Percentiles rank a stretch among this genome's conserved stretches.
phyloP scores from a whole-genome alignment of 2,329 filamentous ascomycete genomes.

The Bipolaris gigantea region DNA sequence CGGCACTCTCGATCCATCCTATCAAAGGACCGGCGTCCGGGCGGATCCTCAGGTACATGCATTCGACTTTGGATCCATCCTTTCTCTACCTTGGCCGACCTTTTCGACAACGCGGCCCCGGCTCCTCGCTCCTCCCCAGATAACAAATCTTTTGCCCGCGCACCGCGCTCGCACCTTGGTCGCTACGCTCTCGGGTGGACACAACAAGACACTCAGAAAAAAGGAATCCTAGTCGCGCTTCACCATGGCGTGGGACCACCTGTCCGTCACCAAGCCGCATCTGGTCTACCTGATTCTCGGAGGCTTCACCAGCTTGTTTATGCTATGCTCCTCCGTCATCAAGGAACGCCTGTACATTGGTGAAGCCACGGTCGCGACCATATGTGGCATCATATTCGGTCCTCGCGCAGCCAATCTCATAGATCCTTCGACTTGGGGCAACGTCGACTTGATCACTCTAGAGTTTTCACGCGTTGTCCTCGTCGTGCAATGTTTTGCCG shows the following conservation, averaged over 20 bases:
- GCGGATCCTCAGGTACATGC: slow-evolving; percentile 53
- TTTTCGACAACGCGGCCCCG: slow-evolving; percentile 25
- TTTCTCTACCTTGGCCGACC: slow-evolving; percentile 21
- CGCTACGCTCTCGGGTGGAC: background rate
- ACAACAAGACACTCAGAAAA: slow-evolving; percentile 2
- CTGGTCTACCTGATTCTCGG: slow-evolving; percentile 98
- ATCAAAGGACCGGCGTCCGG: slow-evolving; percentile 52
- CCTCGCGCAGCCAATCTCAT: slow-evolving; percentile 82
- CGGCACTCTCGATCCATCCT: slow-evolving; percentile 26
- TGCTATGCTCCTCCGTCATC: slow-evolving; percentile 96
- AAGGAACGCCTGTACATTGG: slow-evolving; percentile 99
- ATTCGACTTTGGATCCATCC: slow-evolving; percentile 31
- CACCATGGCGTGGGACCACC: slow-evolving; percentile 75
- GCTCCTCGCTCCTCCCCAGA: slow-evolving; percentile 29
- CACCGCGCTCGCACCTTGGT: background rate
- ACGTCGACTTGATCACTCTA: slow-evolving; percentile 80
- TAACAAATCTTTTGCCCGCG: slow-evolving; percentile 18
- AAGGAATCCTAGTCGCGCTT: slow-evolving; percentile 8
- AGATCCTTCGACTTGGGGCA: slow-evolving; percentile 75
- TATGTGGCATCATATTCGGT: slow-evolving; percentile 87
- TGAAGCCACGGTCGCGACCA: slow-evolving; percentile 90
- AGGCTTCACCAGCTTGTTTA: slow-evolving; percentile 96
- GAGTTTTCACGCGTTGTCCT: slow-evolving; percentile 88
- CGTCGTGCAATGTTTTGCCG: slow-evolving; percentile 89
- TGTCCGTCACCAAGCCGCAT: slow-evolving; percentile 89